Evolutionary conservation across 495 filamentous ascomycete genomes (phyloP).

Genomic region (Podospora anserina): DNA sequence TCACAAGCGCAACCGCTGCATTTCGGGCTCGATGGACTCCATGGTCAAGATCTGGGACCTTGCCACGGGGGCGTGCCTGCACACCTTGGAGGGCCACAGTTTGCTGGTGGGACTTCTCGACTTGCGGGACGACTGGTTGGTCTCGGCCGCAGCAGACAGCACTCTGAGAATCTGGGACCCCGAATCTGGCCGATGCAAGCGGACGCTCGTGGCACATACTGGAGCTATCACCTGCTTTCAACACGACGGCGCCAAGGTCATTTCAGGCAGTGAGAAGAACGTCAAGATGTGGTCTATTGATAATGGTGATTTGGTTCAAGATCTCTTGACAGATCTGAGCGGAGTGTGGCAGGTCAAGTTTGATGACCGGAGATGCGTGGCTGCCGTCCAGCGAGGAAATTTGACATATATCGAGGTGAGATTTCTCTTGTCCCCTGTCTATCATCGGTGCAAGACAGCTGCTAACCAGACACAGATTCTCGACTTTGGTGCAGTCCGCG

Average conservation of each 20-base stretch:
- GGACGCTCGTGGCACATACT: conserved; percentile 84
- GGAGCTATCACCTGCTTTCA: conserved; percentile 99
- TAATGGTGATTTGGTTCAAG: conserved; percentile 86
- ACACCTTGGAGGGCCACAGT: conserved; percentile 92
- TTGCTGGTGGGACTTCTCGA: conserved; percentile 91
- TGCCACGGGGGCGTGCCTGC: conserved; percentile 77
- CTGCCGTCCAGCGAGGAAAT: conserved; percentile 88
- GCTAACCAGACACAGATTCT: conserved; percentile 58
- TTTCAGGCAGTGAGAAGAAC: conserved; percentile 91
- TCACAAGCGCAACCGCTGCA: conserved; percentile 86
- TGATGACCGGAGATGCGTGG: conserved; percentile 91
- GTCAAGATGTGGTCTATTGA: conserved; percentile 98
- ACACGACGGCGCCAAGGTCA: conserved; percentile 94
- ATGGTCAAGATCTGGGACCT: conserved; percentile 97
- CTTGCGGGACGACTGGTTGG: conserved; percentile 78
- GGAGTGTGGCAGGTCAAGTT: conserved; percentile 99
- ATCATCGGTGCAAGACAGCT: neutral
- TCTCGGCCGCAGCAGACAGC: conserved; percentile 92
- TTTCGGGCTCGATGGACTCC: conserved; percentile 98
- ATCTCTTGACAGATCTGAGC: conserved; percentile 91
- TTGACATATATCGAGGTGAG: conserved; percentile 95
- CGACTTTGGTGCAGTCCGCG: conserved; percentile 86
- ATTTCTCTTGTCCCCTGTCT: neutral
- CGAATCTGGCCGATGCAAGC: conserved; percentile 85
- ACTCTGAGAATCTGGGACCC: conserved; percentile 98